Percentiles rank a stretch among this genome's conserved stretches.
These are phyloP conservation scores for Lavandula angustifolia DNA, from an alignment of 257 asterid species.

Conservation along the genomic window DNA sequence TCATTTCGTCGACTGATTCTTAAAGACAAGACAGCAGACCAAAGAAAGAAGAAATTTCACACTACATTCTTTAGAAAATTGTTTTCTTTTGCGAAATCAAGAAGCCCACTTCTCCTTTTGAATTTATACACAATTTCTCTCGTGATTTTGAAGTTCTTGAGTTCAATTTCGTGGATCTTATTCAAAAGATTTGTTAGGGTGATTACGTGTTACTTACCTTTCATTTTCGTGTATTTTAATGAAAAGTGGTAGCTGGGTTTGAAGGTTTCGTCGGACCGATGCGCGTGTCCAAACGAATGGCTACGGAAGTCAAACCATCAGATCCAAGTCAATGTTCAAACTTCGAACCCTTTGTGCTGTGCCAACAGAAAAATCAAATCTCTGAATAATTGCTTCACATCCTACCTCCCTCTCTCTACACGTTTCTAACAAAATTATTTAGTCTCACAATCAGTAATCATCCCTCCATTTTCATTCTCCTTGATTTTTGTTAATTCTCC, in stretches of 20 bases:
- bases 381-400: slow-evolving; percentile 36
- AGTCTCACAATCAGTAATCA: slow-evolving; percentile 4
- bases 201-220: not conserved
- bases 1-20: slow-evolving; percentile 16
- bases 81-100: not conserved
- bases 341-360: slow-evolving; percentile 64
- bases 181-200: not conserved
- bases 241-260: slow-evolving; percentile 8
- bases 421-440: slow-evolving; percentile 11
- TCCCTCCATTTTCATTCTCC: not conserved
- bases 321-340: slow-evolving; percentile 85
- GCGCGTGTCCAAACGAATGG: slow-evolving; percentile 25
- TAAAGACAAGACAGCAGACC: not conserved
- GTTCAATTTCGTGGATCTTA: not conserved
- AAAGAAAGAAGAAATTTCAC: not conserved
- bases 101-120: not conserved
- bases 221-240: not conserved
- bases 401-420: slow-evolving; percentile 20
- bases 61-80: not conserved
- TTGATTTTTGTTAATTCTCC: slow-evolving; percentile 17
- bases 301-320: slow-evolving; percentile 36
- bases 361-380: slow-evolving; percentile 52
- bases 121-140: not conserved
- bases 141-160: slow-evolving; percentile 3
- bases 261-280: slow-evolving; percentile 32